phyloP scores from a whole-genome alignment of 768 basidiomycete genomes.

The Vararia minispora region DNA sequence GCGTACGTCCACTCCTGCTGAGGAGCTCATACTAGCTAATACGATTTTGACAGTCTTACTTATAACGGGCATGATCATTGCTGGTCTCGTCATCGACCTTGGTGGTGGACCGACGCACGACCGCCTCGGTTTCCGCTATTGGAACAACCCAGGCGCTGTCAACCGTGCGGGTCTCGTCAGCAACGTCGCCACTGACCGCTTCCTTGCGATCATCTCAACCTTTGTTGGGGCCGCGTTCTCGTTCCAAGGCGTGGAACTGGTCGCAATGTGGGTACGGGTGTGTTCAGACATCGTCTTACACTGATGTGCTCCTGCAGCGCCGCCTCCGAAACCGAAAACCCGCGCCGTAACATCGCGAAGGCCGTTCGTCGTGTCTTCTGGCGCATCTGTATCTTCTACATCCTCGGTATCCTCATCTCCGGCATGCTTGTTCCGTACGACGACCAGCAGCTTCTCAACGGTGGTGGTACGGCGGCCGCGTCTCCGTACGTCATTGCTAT shows the following conservation, averaged over 20 bases:
- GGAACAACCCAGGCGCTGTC: constrained; percentile 61
- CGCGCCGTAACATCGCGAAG: constrained; percentile 68
- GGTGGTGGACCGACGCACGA: constrained; percentile 66
- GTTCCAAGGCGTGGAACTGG: constrained; percentile 67
- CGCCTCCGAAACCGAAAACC: constrained; percentile 68
- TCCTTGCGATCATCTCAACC: constrained; percentile 30
- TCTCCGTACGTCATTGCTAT: constrained; percentile 86
- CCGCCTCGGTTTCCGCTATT: constrained; percentile 60
- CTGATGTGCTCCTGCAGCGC: constrained; percentile 27
- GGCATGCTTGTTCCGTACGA: constrained; percentile 73
- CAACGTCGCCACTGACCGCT: constrained; percentile 25
- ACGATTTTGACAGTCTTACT: constrained; percentile 30
- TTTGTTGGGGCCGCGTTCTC: constrained; percentile 58
- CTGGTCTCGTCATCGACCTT: constrained; percentile 61
- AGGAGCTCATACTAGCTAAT: constrained; percentile 10
- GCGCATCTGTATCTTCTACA: constrained; percentile 72
- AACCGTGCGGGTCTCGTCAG: constrained; percentile 22
- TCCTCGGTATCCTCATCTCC: constrained; percentile 60
- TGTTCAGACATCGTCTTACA: background rate
- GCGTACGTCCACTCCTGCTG: constrained; percentile 25
- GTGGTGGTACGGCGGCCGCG: constrained; percentile 53
- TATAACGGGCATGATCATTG: constrained; percentile 48
- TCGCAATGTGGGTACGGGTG: constrained; percentile 40
- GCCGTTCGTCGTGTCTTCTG: constrained; percentile 71
- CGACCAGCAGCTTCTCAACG: constrained; percentile 38